phyloP scores from a whole-genome alignment of 2,329 filamentous ascomycete genomes.

The Monosporascus sp. region DNA sequence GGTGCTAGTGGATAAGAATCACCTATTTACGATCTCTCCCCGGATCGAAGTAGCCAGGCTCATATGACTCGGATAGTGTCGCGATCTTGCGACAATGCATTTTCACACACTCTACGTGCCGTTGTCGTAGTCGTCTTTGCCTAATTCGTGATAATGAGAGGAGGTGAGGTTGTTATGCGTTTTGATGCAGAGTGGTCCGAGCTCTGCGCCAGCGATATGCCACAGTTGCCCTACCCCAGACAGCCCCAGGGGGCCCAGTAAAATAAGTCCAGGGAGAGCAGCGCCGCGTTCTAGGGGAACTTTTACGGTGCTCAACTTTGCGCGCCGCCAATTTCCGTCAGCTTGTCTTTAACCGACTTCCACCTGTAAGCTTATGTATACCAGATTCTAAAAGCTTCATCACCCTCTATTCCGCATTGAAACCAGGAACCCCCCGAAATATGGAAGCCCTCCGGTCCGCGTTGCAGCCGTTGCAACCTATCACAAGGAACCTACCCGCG shows the following conservation, averaged over 20 bases:
- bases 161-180: neutral
- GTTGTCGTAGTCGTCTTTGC: neutral
- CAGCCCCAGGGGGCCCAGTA: neutral
- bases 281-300: neutral
- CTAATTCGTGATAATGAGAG: neutral
- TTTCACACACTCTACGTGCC: neutral
- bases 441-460: conserved; percentile 60
- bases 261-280: neutral
- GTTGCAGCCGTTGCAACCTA: conserved; percentile 58
- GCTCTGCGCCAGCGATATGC: neutral
- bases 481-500: conserved; percentile 67
- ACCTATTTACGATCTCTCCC: too few species aligned
- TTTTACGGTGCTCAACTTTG: neutral
- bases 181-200: neutral
- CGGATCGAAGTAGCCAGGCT: too few species aligned
- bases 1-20: too few species aligned
- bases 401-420: neutral
- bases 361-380: neutral
- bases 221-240: neutral
- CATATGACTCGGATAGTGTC: too few species aligned
- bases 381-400: neutral
- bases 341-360: neutral
- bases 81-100: too few species aligned
- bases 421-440: conserved; percentile 9
- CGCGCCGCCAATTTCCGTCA: neutral